Evolutionary conservation across 345 rosid genomes (phyloP), one percentile per base, ranked within the genome.

Genomic region (Citrus mangshanensis): DNA sequence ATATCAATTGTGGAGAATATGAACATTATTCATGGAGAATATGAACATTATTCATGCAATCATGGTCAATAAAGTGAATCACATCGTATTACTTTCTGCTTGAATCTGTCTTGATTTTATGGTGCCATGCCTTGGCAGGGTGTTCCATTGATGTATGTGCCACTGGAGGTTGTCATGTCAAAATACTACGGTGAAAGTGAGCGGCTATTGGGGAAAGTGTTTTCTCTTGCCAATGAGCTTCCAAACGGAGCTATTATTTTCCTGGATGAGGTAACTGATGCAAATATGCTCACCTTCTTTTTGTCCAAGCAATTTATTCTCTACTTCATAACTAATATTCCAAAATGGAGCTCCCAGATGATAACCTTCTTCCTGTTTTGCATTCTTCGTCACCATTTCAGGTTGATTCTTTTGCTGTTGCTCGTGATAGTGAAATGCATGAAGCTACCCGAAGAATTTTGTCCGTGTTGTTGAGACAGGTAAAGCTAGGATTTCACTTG

Each of bases 161-260:
- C 99, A 21, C 84, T 91, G 77, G 98, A 96, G 88, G 87, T 89
- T 73, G 91, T 94, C 60, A 35, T 96, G 93, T 96, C 98, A 24
- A 94, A 94, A 82, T 96, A 89, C 86, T 96, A 93, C 60, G 98
- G 98, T 67, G 98, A 96, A 86, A 94, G 98, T 75, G 98, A 94
- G 82, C 89, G 94, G 42, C 35, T 93, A 76, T 68, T 94, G 81
- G 98, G 98, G 24, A 88, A 92, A 84, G 97, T 96, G 32, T 96
- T 94, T 83, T 81, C 97, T 35, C 94, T 94, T 67, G 99, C 98
- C 37, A 90, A 96, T 83, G 91, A 90, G 72, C 92, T 96, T 25
- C 90, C 93, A 30, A 83, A 87, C 81, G 99, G 98, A 59, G 97
- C 95, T 6, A 89, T 96, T 60, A 80, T 94, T 78, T 96, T 96